Conservation (phyloP, 441 rosid genomes). For the Omphalea diandra region DNA sequence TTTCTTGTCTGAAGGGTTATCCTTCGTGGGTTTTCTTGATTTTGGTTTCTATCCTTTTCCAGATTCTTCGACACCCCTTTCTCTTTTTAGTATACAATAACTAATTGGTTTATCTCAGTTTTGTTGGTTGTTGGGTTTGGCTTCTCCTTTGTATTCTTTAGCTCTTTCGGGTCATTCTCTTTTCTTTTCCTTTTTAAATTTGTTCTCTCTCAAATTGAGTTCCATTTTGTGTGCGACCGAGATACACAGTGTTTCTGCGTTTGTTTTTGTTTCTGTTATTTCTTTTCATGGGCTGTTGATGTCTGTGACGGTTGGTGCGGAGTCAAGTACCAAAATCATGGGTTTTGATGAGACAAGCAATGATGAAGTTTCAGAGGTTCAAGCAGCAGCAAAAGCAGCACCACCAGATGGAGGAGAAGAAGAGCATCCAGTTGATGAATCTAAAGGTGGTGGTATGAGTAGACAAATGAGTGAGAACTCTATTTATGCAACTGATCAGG, state of each 20-base stretch:
- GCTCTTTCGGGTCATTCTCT: conserved; percentile 7
- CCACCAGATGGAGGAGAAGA: conserved; percentile 24
- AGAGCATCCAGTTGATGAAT: conserved; percentile 20
- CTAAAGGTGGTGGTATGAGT: conserved; percentile 23
- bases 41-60: conserved; percentile 29
- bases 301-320: conserved; percentile 48
- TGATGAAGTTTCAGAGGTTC: conserved; percentile 27
- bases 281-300: conserved; percentile 40
- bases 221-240: too few relatives aligned
- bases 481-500: conserved; percentile 44
- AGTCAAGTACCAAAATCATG: conserved; percentile 44
- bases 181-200: neutral
- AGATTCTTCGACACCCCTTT: conserved; percentile 20
- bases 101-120: neutral
- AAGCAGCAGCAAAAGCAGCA: conserved; percentile 25
- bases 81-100: neutral
- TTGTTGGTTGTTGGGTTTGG: conserved; percentile 13
- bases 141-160: conserved; percentile 16
- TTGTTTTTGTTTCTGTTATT: conserved; percentile 11
- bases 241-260: neutral
- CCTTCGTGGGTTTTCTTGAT: conserved; percentile 31
- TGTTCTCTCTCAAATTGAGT: neutral
- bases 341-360: conserved; percentile 41
- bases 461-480: conserved; percentile 48
- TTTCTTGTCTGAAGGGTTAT: conserved; percentile 28